phyloP scores from a whole-genome alignment of 306 rosid species.

The Trifolium pratense region DNA sequence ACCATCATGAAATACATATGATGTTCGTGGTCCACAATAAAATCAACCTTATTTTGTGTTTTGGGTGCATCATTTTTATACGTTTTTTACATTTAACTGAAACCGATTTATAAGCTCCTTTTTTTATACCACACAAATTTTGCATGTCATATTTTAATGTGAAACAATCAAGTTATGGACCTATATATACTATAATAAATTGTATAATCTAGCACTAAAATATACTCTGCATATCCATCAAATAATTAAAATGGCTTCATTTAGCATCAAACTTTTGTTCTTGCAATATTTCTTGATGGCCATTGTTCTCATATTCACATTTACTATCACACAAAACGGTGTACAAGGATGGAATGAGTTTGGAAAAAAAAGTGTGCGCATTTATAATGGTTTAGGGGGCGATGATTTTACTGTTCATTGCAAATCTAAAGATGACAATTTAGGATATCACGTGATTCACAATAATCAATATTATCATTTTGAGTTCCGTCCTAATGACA shows the following conservation, averaged over 20 bases:
- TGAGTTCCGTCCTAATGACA: slow-evolving; percentile 1
- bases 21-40: background rate
- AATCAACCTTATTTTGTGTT: background rate
- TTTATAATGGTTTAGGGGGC: background rate
- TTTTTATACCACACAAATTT: slow-evolving; percentile 9
- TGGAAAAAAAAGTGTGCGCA: background rate
- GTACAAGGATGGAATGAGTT: background rate
- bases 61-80: background rate
- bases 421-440: slow-evolving; percentile 25
- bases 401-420: slow-evolving; percentile 8
- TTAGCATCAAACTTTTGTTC: background rate
- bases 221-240: background rate
- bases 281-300: background rate
- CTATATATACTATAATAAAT: background rate
- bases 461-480: background rate
- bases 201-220: background rate
- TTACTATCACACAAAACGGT: background rate
- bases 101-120: slow-evolving; percentile 5
- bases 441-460: background rate
- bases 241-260: slow-evolving; percentile 23
- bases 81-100: background rate
- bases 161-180: background rate
- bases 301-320: background rate
- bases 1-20: background rate
- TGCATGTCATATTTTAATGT: background rate